A percentile compares a stretch with the other conserved stretches of the same genome.
Conservation (phyloP, 129 eudicot genomes). For the Daucus carota region DH1_v3.0 NC_030386.2:30513001-30513500, state of each 20-base stretch:
- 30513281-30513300: neutral
- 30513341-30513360: slow-evolving; percentile 23
- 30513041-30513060: too few relatives aligned
- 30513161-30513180: neutral
- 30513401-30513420: neutral
- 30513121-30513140: neutral
- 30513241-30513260: neutral
- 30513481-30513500: neutral
- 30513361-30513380: slow-evolving; percentile 17
- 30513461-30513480: neutral
- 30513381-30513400: slow-evolving; percentile 18
- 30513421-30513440: neutral
- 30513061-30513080: neutral
- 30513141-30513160: neutral
- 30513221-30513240: neutral
- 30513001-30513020: too few relatives aligned
- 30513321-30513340: neutral
- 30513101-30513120: neutral
- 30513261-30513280: neutral
- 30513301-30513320: neutral
- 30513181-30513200: neutral
- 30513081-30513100: neutral
- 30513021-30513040: too few relatives aligned
- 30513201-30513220: neutral
- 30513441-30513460: neutral